Conservation (phyloP, 768 basidiomycete species). For the Lactifluus pinguis region DNA sequence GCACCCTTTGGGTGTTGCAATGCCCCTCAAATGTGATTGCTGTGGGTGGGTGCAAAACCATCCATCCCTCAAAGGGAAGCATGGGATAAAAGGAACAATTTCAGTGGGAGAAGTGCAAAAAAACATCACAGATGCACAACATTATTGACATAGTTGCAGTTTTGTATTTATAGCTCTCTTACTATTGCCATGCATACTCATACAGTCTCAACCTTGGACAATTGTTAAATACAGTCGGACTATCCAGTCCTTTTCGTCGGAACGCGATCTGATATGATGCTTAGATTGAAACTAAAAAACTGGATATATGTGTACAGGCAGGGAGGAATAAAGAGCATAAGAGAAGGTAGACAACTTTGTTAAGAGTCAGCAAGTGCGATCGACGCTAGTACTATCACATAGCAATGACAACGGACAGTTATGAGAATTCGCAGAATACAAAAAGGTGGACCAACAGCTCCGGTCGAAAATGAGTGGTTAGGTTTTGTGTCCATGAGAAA, state of each 20-base stretch:
- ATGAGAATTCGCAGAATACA: background rate
- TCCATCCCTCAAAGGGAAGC: too few species aligned
- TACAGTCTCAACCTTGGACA: background rate
- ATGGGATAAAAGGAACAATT: too few species aligned
- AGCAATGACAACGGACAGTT: background rate
- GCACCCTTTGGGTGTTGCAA: too few species aligned
- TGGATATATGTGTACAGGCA: conserved; percentile 14
- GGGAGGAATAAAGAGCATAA: conserved; percentile 9
- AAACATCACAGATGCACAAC: background rate
- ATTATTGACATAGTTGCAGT: too few species aligned
- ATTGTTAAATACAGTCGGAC: background rate
- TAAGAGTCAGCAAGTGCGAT: background rate
- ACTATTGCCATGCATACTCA: background rate
- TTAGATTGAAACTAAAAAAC: conserved; percentile 2
- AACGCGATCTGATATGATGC: background rate
- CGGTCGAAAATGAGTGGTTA: background rate
- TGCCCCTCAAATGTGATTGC: too few species aligned
- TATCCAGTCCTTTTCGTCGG: background rate
- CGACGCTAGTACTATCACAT: background rate
- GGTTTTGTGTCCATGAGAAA: conserved; percentile 8
- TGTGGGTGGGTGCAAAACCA: too few species aligned
- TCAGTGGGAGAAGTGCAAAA: too few species aligned
- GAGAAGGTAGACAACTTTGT: background rate
- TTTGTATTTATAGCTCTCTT: background rate
- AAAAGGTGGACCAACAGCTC: background rate